These are phyloP conservation scores for Ascochyta koolunga DNA, from an alignment of 2,329 filamentous ascomycete genomes.

Conservation along the genomic window DNA sequence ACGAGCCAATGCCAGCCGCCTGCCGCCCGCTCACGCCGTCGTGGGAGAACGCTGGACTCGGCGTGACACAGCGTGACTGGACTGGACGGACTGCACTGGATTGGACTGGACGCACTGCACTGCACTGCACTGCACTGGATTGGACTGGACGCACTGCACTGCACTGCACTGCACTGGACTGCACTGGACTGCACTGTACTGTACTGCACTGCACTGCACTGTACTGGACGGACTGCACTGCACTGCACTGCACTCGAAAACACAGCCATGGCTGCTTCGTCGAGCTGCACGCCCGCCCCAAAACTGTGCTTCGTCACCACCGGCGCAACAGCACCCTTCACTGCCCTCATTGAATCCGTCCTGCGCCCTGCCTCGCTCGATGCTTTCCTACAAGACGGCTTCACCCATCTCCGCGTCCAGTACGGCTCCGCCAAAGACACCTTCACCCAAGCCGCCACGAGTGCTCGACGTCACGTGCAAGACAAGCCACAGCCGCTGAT, in stretches of 20 bases:
- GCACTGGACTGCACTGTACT: no score
- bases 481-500: slow-evolving; percentile 22
- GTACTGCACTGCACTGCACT: no score
- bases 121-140: no score
- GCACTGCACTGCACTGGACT: no score
- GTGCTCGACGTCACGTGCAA: slow-evolving; percentile 24
- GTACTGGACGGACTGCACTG: no score
- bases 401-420: slow-evolving; percentile 77
- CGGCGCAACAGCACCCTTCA: slow-evolving; percentile 88
- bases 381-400: slow-evolving; percentile 64
- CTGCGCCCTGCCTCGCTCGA: slow-evolving; percentile 68
- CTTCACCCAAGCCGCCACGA: slow-evolving; percentile 51
- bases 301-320: slow-evolving; percentile 83
- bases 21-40: slow-evolving; percentile 31
- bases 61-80: no score
- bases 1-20: slow-evolving; percentile 24
- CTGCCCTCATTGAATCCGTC: slow-evolving; percentile 69
- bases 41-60: no score
- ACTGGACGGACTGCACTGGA: no score
- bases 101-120: no score
- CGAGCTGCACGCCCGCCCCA: slow-evolving; percentile 28
- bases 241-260: no score
- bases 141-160: no score
- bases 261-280: slow-evolving; percentile 23
- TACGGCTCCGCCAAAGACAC: slow-evolving; percentile 71